A percentile compares a stretch with the other conserved stretches of the same genome.
Conservation (phyloP, 352 stramenopile genomes). For the Elongisporangium prolatum region DNA sequence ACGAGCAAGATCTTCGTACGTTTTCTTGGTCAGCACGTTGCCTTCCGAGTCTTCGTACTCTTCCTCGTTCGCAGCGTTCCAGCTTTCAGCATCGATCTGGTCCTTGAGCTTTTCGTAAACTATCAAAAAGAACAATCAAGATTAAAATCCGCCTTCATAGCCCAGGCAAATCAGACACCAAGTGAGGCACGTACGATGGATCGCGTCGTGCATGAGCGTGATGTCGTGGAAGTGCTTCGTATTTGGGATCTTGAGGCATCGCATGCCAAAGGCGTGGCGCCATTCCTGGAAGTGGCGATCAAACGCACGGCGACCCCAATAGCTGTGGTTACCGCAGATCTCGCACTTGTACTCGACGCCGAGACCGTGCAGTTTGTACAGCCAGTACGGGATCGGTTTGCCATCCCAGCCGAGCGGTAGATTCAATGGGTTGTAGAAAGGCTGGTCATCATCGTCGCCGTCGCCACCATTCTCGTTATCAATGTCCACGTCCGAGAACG, state of each 20-base stretch:
- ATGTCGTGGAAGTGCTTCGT: constrained; percentile 99
- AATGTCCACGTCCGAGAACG: constrained; percentile 77
- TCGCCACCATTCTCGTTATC: constrained; percentile 65
- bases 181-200: constrained; percentile 42
- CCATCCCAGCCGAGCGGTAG: constrained; percentile 98
- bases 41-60: constrained; percentile 99
- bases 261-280: constrained; percentile 98
- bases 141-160: not conserved
- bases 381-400: constrained; percentile 99
- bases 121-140: constrained; percentile 22
- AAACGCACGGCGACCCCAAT: constrained; percentile 95
- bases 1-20: constrained; percentile 97
- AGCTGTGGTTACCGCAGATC: constrained; percentile 99
- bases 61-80: constrained; percentile 93
- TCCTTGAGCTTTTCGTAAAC: constrained; percentile 97
- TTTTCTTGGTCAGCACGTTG: constrained; percentile 97
- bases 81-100: constrained; percentile 91
- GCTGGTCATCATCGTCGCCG: constrained; percentile 92
- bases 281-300: constrained; percentile 98
- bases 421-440: constrained; percentile 99
- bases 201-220: constrained; percentile 96
- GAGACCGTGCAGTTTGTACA: constrained; percentile 99
- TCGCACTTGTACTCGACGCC: constrained; percentile 99
- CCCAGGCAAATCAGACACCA: constrained; percentile 4
- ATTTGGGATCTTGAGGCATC: constrained; percentile 98